Evolutionary conservation across 1,284 basidiomycete species (phyloP).

Genomic region (Apiotrichum porosum): DNA sequence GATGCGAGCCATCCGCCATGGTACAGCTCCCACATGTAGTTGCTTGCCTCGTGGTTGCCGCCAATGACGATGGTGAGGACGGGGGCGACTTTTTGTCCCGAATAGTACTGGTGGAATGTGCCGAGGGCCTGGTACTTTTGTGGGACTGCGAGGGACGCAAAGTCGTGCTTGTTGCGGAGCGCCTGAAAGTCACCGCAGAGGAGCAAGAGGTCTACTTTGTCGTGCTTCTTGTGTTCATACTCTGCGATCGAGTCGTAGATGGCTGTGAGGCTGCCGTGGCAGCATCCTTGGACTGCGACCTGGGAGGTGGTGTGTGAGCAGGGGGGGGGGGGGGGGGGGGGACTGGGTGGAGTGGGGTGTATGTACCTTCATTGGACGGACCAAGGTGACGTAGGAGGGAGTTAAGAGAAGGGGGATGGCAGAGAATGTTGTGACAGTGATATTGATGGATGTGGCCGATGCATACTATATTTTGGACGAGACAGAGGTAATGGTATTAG

Average conservation of each 20-base stretch:
- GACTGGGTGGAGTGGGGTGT: too few species aligned
- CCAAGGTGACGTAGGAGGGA: too few species aligned
- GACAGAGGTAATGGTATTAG: too few species aligned
- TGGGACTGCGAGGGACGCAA: slow-evolving; percentile 86
- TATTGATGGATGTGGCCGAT: too few species aligned
- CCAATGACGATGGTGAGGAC: slow-evolving; percentile 91
- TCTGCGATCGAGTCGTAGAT: slow-evolving; percentile 74
- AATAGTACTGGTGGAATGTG: slow-evolving; percentile 87
- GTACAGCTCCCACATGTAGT: slow-evolving; percentile 96
- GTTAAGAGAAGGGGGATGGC: too few species aligned
- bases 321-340: neutral
- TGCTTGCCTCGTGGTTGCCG: slow-evolving; percentile 96
- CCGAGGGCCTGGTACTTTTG: slow-evolving; percentile 81
- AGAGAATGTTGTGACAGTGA: too few species aligned
- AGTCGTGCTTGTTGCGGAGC: slow-evolving; percentile 76
- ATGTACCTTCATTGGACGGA: slow-evolving; percentile 9
- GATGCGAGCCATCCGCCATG: slow-evolving; percentile 95
- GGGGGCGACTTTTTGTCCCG: slow-evolving; percentile 72
- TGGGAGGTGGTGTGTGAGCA: slow-evolving; percentile 38
- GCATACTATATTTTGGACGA: too few species aligned
- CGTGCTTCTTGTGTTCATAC: slow-evolving; percentile 60
- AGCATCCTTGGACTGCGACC: slow-evolving; percentile 93
- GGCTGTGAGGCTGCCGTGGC: slow-evolving; percentile 79
- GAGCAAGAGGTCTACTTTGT: slow-evolving; percentile 76
- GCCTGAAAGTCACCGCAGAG: slow-evolving; percentile 88